Percentiles rank a stretch among this genome's conserved stretches.
Conservation (phyloP, 2,329 filamentous ascomycete species). For the Fusarium xylarioides region DNA sequence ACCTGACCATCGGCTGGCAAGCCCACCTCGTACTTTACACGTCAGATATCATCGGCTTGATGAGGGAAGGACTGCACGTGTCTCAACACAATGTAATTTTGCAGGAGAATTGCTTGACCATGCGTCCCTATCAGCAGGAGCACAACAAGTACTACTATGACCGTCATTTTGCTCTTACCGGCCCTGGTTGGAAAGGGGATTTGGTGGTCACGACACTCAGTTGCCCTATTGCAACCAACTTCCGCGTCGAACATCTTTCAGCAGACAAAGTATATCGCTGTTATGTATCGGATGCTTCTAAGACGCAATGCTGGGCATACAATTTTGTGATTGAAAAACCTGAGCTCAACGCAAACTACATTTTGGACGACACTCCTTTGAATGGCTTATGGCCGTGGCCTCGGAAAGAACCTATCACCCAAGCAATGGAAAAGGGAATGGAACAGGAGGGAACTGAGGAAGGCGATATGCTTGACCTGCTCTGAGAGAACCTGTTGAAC, state of each 20-base stretch:
- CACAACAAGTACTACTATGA: fast-evolving
- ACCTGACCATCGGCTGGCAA: fast-evolving
- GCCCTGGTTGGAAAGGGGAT: not conserved
- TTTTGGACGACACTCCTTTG: not conserved
- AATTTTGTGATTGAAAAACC: fast-evolving
- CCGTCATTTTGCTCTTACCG: not conserved
- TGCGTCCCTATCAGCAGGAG: fast-evolving
- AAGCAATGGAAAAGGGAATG: fast-evolving
- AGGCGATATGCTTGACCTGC: not conserved
- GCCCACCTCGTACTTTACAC: not conserved
- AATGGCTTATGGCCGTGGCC: slow-evolving; percentile 1
- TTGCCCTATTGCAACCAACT: fast-evolving
- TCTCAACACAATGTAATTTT: fast-evolving
- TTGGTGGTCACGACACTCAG: not conserved
- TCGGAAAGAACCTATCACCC: fast-evolving
- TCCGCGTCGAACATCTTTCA: not conserved
- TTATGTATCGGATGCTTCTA: fast-evolving
- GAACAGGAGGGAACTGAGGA: fast-evolving
- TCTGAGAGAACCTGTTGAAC: not conserved
- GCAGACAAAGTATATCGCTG: fast-evolving
- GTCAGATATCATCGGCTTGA: not conserved
- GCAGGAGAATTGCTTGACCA: not conserved
- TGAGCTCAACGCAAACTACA: not conserved
- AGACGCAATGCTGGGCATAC: not conserved
- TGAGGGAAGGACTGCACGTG: not conserved